Base-by-base conservation (phyloP, 176 grass and related monocot species). In the maize (Zea mays) region DNA sequence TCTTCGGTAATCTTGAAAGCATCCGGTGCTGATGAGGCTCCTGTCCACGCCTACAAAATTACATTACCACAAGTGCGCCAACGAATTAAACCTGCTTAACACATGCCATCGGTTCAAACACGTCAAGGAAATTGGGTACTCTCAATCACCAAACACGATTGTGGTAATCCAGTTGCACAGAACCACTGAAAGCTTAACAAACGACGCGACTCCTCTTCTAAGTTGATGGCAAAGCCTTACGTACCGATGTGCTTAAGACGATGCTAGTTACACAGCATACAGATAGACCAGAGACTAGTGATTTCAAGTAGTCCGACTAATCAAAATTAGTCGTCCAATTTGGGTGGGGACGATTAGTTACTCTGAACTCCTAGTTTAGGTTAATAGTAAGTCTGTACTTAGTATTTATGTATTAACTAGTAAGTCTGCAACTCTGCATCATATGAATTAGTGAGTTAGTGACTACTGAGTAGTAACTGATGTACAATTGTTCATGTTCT, bases 1-100 rank as follows among this genome's bases (percentile, higher is more conserved):
- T 50, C 69, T 86, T 88, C 62, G 91, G 91, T 77, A 94, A 88
- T 55, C 79, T 97, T 62, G 73, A 58, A 90, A 94, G 86, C 82
- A 97, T 90, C 73, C 1, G 91, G 72, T 70, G 48, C 84, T 65
- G 85, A 91, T 82, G 86, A 88, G 49, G 85, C 84, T 40, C 64
- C 86, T 75, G 91, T 88, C 91, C 91, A 97, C 9, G 82, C 82
- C 94, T 94, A 75, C 71, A 78, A 65, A 58, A 55, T 63, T 51
- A 63, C 19, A 86, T 69, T 38, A 52, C 6, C 47, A 33, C 59
- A 40, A 21, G 27, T 49, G 67, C 61, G 76, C 27, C 67, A 71
- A 27, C 41, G 41, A 34, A 73, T 37, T 79, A 61, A 83, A 42
- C 40, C 51, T 69, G 42, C 11, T 45, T 12, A 4, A 49, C 27